These are phyloP conservation scores for Leccinum uliginosum DNA, from an alignment of 768 basidiomycete genomes.

Conservation along the genomic window DNA sequence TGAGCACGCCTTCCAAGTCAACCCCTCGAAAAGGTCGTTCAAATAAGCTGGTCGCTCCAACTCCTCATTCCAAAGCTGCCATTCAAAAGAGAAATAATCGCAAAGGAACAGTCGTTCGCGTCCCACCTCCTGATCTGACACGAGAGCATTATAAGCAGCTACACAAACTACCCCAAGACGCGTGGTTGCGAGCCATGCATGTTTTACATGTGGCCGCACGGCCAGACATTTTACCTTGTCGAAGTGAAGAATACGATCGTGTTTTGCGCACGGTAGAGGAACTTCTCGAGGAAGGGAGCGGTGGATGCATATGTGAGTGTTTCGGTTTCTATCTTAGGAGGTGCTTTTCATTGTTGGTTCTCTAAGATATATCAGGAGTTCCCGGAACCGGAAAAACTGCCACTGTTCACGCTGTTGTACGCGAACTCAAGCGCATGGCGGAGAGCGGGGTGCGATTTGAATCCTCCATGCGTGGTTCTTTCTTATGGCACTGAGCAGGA, in stretches of 20 bases:
- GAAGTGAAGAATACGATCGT: slow-evolving; percentile 78
- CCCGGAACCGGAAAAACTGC: slow-evolving; percentile 99
- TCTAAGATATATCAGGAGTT: slow-evolving; percentile 89
- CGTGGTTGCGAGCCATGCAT: slow-evolving; percentile 86
- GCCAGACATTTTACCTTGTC: slow-evolving; percentile 84
- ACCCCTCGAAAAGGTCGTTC: slow-evolving; percentile 34
- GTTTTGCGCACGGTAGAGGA: slow-evolving; percentile 78
- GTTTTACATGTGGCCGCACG: slow-evolving; percentile 90
- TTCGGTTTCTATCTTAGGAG: neutral
- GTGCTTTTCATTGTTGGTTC: neutral
- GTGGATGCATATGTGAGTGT: slow-evolving; percentile 87
- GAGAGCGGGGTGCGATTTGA: slow-evolving; percentile 57
- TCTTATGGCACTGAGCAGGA: slow-evolving; percentile 49
- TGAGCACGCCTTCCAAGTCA: slow-evolving; percentile 26
- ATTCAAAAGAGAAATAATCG: slow-evolving; percentile 41
- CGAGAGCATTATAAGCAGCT: slow-evolving; percentile 36
- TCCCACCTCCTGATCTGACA: slow-evolving; percentile 33
- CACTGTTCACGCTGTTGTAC: slow-evolving; percentile 89
- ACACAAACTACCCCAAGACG: slow-evolving; percentile 61
- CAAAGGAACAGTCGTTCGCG: slow-evolving; percentile 28
- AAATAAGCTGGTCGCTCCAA: slow-evolving; percentile 53
- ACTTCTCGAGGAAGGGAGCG: slow-evolving; percentile 86
- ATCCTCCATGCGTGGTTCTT: neutral
- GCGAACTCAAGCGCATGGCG: slow-evolving; percentile 87
- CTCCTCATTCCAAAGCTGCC: slow-evolving; percentile 73